A percentile compares a stretch with the other conserved stretches of the same genome.
These are phyloP conservation scores for Diplotaxis tenuifolia DNA, from an alignment of 345 rosid species.

Conservation along the genomic window DNA sequence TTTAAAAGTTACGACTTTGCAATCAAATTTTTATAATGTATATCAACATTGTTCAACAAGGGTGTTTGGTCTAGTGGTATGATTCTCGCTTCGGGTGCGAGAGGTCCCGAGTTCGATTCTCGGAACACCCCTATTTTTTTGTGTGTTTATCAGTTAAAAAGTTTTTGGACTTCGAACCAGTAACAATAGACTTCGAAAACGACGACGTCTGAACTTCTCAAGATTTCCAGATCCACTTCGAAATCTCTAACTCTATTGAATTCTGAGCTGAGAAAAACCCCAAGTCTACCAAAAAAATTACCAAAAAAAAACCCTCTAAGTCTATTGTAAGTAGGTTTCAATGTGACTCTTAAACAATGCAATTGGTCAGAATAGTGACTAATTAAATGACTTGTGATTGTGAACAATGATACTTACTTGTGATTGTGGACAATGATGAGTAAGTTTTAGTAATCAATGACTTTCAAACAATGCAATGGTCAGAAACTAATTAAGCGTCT, in stretches of 20 bases:
- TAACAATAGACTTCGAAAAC: background rate
- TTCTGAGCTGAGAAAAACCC: background rate
- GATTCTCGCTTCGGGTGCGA: constrained; percentile 99
- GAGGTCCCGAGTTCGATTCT: constrained; percentile 97
- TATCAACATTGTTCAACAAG: fast-evolving
- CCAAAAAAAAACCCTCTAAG: too few relatives aligned
- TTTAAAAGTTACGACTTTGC: too few relatives aligned
- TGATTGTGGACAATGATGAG: too few relatives aligned
- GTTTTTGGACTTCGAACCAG: background rate
- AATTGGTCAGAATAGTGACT: background rate
- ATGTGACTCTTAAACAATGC: background rate
- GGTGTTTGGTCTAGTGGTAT: constrained; percentile 98
- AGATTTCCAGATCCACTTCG: background rate
- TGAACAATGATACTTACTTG: too few relatives aligned
- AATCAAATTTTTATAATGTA: too few relatives aligned
- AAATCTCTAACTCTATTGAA: background rate
- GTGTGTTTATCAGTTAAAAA: background rate
- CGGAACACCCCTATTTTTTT: constrained; percentile 60
- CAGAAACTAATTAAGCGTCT: background rate
- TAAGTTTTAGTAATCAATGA: background rate
- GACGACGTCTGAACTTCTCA: background rate
- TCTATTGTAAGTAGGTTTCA: background rate
- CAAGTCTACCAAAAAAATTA: too few relatives aligned
- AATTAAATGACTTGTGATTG: too few relatives aligned
- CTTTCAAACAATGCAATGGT: background rate